A percentile compares a stretch with the other conserved stretches of the same genome.
Conservation (phyloP, 1,284 basidiomycete genomes). For the Schizophyllum commune region DNA sequence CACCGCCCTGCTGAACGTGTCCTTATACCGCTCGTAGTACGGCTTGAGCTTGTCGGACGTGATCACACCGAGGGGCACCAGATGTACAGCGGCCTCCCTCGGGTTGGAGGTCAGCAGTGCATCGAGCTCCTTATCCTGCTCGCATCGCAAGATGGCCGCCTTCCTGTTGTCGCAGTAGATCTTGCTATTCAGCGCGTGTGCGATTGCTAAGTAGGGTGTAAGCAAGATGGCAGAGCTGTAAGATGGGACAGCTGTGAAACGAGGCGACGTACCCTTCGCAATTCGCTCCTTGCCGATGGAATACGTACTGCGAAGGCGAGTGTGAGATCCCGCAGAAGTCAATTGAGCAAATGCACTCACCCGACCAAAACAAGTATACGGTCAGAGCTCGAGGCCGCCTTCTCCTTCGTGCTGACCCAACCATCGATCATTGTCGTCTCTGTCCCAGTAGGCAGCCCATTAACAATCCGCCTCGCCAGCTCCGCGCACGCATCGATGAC, state of each 20-base stretch:
- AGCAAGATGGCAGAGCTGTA: too few species aligned
- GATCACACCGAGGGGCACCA: constrained; percentile 78
- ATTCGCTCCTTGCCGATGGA: constrained; percentile 97
- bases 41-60: constrained; percentile 71
- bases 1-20: constrained; percentile 67
- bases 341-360: constrained; percentile 32
- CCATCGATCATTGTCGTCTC: constrained; percentile 32
- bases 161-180: constrained; percentile 89
- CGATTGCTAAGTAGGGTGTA: constrained; percentile 63
- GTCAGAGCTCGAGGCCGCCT: constrained; percentile 24
- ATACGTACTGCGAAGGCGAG: constrained; percentile 67
- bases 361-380: constrained; percentile 77
- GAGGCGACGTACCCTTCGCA: constrained; percentile 66
- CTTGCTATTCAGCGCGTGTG: constrained; percentile 74
- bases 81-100: constrained; percentile 71
- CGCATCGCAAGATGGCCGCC: constrained; percentile 70
- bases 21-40: constrained; percentile 74
- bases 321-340: constrained; percentile 4
- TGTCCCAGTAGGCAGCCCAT: constrained; percentile 25
- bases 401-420: constrained; percentile 22
- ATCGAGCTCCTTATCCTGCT: constrained; percentile 79
- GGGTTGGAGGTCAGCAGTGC: constrained; percentile 75
- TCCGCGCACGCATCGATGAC: constrained; percentile 91
- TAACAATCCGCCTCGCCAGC: constrained; percentile 57
- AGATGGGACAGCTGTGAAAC: not conserved